These are phyloP conservation scores for Prunus mira DNA, from an alignment of 306 rosid genomes.

Conservation along the genomic window DNA sequence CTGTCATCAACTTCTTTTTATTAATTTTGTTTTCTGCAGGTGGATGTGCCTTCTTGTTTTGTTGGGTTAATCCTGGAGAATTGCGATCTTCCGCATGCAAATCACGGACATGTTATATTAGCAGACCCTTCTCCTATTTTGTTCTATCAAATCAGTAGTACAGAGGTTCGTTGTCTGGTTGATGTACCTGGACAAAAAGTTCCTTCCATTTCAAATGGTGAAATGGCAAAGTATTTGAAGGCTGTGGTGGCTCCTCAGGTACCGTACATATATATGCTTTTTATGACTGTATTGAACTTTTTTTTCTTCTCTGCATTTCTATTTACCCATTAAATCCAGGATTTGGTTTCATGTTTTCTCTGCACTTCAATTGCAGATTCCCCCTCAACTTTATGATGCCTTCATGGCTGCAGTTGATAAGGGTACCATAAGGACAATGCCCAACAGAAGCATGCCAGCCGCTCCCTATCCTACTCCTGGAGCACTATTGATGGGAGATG, in stretches of 20 bases:
- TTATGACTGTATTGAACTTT: neutral
- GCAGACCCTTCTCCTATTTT: conserved; percentile 95
- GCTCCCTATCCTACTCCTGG: conserved; percentile 91
- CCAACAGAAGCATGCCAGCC: conserved; percentile 97
- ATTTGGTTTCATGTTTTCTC: neutral
- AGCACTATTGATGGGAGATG: conserved; percentile 94
- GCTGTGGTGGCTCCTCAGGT: conserved; percentile 88
- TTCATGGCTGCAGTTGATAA: conserved; percentile 80
- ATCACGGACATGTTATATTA: conserved; percentile 82
- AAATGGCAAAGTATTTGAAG: conserved; percentile 85
- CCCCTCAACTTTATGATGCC: conserved; percentile 63
- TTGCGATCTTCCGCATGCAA: conserved; percentile 86
- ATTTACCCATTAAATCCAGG: neutral
- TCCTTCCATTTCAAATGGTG: conserved; percentile 91
- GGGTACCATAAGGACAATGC: conserved; percentile 89
- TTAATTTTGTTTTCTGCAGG: conserved; percentile 46
- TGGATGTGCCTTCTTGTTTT: conserved; percentile 89
- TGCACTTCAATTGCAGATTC: conserved; percentile 49
- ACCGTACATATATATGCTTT: conserved; percentile 1
- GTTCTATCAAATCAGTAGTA: conserved; percentile 86
- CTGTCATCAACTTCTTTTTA: neutral
- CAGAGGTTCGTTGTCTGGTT: conserved; percentile 92
- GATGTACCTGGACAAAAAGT: conserved; percentile 95
- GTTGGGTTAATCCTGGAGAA: conserved; percentile 83
- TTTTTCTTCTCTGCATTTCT: conserved; percentile 1